Conservation (phyloP, 2,329 filamentous ascomycete genomes). For the Cercospora brassicicola region DNA sequence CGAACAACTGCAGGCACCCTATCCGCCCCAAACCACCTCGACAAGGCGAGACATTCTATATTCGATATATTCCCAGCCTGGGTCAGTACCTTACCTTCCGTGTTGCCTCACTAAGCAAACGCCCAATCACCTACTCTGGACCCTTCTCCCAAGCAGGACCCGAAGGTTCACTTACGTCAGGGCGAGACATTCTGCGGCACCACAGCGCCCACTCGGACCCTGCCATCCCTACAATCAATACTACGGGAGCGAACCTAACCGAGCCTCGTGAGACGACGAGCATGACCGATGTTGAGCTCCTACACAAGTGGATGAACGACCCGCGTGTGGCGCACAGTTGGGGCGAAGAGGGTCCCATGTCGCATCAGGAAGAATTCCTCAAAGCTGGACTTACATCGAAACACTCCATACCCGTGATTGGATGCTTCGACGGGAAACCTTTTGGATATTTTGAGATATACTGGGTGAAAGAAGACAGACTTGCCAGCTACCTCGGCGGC, state of each 20-base stretch:
- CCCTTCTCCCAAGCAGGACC: conserved; percentile 43
- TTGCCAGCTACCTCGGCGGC: conserved; percentile 67
- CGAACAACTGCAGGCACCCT: conserved; percentile 78
- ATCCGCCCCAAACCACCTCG: conserved; percentile 83
- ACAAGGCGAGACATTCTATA: conserved; percentile 89
- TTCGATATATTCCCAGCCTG: conserved; percentile 77
- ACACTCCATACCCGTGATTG: conserved; percentile 87
- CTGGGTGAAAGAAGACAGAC: conserved; percentile 89
- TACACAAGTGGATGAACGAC: conserved; percentile 86
- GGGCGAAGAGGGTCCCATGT: conserved; percentile 63
- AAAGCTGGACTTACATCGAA: conserved; percentile 61
- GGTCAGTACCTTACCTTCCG: conserved; percentile 86
- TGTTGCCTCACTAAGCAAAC: conserved; percentile 69
- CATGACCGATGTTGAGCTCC: conserved; percentile 63
- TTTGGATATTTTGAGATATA: conserved; percentile 99
- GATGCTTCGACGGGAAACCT: conserved; percentile 88
- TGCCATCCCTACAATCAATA: conserved; percentile 37
- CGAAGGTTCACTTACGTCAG: conserved; percentile 38
- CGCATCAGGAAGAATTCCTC: conserved; percentile 67
- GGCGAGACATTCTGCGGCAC: conserved; percentile 23
- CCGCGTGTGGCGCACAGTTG: conserved; percentile 83
- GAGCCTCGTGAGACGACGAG: conserved; percentile 20
- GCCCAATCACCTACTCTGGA: conserved; percentile 64
- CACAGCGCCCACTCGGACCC: conserved; percentile 48
- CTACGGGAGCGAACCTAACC: not conserved